phyloP scores from a whole-genome alignment of 345 rosid genomes.

The Camelina hispida region DNA sequence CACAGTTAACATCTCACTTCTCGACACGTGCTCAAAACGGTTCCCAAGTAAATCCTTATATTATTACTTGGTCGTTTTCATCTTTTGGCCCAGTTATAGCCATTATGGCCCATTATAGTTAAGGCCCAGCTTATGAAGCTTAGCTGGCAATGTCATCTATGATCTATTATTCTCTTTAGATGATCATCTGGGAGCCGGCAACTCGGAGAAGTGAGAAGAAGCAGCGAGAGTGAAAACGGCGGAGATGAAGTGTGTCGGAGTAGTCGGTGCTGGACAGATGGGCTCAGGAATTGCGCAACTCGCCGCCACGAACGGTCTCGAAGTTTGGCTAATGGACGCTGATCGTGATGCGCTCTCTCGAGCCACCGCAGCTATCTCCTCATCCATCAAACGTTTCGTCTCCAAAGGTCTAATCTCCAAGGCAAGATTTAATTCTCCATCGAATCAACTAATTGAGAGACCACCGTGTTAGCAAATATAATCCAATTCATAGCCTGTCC shows the following conservation, averaged over 20 bases:
- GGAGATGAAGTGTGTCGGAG: slow-evolving; percentile 62
- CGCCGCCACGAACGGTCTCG: slow-evolving; percentile 68
- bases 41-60: not conserved
- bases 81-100: not conserved
- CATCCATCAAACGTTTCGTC: slow-evolving; percentile 64
- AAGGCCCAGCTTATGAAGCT: slow-evolving; percentile 11
- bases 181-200: slow-evolving; percentile 3
- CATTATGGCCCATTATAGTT: not conserved
- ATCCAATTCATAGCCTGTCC: not conserved
- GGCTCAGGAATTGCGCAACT: slow-evolving; percentile 98
- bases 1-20: not conserved
- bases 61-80: not conserved
- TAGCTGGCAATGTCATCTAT: not conserved
- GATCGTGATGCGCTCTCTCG: slow-evolving; percentile 68
- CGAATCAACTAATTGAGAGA: not conserved
- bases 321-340: slow-evolving; percentile 66
- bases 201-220: not conserved
- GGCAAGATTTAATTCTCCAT: slow-evolving; percentile 45
- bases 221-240: slow-evolving; percentile 44
- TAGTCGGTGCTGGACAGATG: slow-evolving; percentile 91
- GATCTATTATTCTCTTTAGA: not conserved
- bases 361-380: slow-evolving; percentile 59
- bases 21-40: slow-evolving; percentile 31
- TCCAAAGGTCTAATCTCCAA: slow-evolving; percentile 66
- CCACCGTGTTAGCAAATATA: not conserved